Conservation (phyloP, 306 rosid genomes). For the Fragaria iinumae region DNA sequence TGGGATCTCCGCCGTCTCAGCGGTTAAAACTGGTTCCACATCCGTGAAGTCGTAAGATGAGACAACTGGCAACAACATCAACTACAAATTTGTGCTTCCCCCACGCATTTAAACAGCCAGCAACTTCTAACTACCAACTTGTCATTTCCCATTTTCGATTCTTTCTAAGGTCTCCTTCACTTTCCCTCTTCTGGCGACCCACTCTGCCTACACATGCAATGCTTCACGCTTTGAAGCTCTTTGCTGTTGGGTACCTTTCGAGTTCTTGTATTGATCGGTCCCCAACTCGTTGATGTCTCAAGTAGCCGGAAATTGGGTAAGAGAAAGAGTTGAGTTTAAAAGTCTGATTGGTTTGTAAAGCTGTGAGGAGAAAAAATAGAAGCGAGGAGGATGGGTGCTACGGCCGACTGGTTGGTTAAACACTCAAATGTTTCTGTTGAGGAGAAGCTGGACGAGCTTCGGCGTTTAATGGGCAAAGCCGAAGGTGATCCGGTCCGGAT, state of each 20-base stretch:
- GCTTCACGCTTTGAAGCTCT: neutral
- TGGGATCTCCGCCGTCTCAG: too few species aligned
- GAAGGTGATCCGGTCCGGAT: slow-evolving; percentile 87
- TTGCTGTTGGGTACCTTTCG: neutral
- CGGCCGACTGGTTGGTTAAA: slow-evolving; percentile 26
- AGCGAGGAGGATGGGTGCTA: slow-evolving; percentile 42
- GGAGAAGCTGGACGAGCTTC: slow-evolving; percentile 82
- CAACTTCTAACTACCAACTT: too few species aligned
- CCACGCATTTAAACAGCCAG: too few species aligned
- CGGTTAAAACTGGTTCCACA: too few species aligned
- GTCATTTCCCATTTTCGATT: too few species aligned
- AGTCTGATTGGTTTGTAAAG: too few species aligned
- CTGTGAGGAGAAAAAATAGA: too few species aligned
- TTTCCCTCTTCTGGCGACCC: neutral
- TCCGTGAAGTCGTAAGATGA: too few species aligned
- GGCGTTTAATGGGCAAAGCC: slow-evolving; percentile 60
- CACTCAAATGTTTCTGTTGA: slow-evolving; percentile 50
- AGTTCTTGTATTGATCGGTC: neutral
- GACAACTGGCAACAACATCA: too few species aligned
- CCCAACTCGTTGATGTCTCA: neutral
- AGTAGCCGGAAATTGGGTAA: too few species aligned
- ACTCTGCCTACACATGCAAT: neutral
- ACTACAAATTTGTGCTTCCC: neutral
- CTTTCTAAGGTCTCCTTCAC: too few species aligned
- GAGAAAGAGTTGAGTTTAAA: too few species aligned